Percentiles rank a stretch among this genome's conserved stretches.
Conservation (phyloP, 139 green algal genomes). For the Diplosphaera chodatii region DNA sequence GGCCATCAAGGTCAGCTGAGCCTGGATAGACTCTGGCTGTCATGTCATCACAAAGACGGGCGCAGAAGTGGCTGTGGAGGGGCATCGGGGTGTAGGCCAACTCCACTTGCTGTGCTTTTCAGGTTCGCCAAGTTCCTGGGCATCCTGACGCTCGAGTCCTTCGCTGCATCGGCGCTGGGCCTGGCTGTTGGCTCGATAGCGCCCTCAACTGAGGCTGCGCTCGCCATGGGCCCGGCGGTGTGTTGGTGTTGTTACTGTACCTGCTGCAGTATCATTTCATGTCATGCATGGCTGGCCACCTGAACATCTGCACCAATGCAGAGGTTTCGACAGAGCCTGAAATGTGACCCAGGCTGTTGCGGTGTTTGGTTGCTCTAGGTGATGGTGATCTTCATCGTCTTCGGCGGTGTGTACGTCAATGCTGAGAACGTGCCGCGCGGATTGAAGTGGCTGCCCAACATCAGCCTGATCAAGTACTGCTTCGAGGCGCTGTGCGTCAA, state of each 20-base stretch:
- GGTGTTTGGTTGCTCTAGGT: slow-evolving; percentile 16
- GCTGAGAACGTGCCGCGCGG: slow-evolving; percentile 32
- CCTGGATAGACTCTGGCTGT: too few relatives aligned
- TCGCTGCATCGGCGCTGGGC: slow-evolving; percentile 52
- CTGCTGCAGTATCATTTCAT: too few relatives aligned
- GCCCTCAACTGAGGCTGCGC: slow-evolving; percentile 71
- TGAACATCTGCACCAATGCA: too few relatives aligned
- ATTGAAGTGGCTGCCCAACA: slow-evolving; percentile 69
- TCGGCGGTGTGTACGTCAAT: slow-evolving; percentile 89
- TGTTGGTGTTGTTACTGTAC: too few relatives aligned
- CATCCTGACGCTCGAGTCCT: slow-evolving; percentile 73
- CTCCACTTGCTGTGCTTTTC: neutral
- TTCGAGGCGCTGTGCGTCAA: slow-evolving; percentile 76
- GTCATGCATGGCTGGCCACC: too few relatives aligned
- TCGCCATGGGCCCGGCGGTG: slow-evolving; percentile 80
- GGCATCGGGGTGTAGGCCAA: too few relatives aligned
- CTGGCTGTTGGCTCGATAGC: slow-evolving; percentile 75
- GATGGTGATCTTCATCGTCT: slow-evolving; percentile 92
- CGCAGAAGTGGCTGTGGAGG: too few relatives aligned
- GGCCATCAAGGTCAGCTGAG: slow-evolving; percentile 9
- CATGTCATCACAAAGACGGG: too few relatives aligned
- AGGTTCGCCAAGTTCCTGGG: slow-evolving; percentile 74
- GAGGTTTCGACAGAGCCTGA: too few relatives aligned
- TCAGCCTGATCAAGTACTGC: slow-evolving; percentile 72
- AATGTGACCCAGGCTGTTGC: too few relatives aligned